phyloP scores from a whole-genome alignment of 495 filamentous ascomycete genomes.

The Hypoxylon perforatum region DNA sequence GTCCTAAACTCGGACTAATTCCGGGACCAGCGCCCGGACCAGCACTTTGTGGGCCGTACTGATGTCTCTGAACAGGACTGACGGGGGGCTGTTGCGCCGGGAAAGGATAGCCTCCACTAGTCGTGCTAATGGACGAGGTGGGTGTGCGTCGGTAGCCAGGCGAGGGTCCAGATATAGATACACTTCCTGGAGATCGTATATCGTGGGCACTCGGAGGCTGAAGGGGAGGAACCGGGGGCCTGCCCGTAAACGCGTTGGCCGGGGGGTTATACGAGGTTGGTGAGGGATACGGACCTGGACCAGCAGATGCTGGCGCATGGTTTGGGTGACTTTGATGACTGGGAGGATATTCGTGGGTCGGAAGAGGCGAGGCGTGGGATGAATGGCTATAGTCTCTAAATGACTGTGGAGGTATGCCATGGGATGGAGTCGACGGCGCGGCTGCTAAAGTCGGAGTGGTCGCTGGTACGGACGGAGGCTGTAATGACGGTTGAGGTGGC shows the following conservation, averaged over 20 bases:
- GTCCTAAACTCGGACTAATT: constrained; percentile 49
- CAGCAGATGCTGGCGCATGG: constrained; percentile 42
- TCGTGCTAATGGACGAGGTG: constrained; percentile 53
- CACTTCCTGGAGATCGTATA: constrained; percentile 62
- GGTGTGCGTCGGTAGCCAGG: constrained; percentile 62
- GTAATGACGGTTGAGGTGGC: constrained; percentile 28
- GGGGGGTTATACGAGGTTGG: constrained; percentile 55
- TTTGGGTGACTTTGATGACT: constrained; percentile 55
- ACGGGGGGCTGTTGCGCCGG: constrained; percentile 63
- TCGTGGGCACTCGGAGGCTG: constrained; percentile 61
- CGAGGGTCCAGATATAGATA: constrained; percentile 59
- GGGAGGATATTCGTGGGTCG: constrained; percentile 44
- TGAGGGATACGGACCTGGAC: constrained; percentile 47
- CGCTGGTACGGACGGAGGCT: constrained; percentile 39
- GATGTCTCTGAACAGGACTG: constrained; percentile 61
- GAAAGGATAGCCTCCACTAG: constrained; percentile 65
- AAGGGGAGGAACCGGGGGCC: constrained; percentile 62
- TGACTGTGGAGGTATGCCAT: constrained; percentile 52
- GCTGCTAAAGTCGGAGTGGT: constrained; percentile 22
- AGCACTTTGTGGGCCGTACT: constrained; percentile 51
- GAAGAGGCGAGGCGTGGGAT: constrained; percentile 54
- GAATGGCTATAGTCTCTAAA: constrained; percentile 60
- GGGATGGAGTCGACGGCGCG: constrained; percentile 60
- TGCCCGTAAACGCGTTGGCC: constrained; percentile 52
- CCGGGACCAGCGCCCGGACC: constrained; percentile 38